A percentile compares a stretch with the other conserved stretches of the same genome.
Conservation (phyloP, 306 rosid genomes). For the Pyrus communis region DNA sequence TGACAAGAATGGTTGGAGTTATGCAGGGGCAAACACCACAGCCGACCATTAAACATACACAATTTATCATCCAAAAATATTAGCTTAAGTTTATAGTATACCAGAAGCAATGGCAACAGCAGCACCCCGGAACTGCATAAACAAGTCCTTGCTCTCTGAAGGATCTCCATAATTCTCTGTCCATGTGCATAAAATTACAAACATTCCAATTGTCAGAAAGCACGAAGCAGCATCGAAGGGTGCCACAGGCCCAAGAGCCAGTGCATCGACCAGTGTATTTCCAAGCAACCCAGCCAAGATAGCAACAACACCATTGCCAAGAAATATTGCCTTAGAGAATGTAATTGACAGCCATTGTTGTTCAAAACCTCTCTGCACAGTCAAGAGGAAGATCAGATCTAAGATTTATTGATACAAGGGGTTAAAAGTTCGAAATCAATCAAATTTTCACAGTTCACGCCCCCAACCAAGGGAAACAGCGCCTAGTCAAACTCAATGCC, state of each 20-base stretch:
- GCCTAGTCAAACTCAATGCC: neutral
- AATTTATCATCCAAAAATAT: neutral
- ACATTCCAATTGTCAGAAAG: slow-evolving; percentile 95
- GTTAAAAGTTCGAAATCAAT: neutral
- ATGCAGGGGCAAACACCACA: neutral
- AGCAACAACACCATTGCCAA: slow-evolving; percentile 97
- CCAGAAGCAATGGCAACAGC: slow-evolving; percentile 99
- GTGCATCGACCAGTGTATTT: slow-evolving; percentile 74
- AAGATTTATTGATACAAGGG: neutral
- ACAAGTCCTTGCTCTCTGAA: slow-evolving; percentile 87
- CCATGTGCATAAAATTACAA: slow-evolving; percentile 76
- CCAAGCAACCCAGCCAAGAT: slow-evolving; percentile 91
- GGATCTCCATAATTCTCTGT: slow-evolving; percentile 87
- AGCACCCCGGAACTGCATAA: slow-evolving; percentile 90
- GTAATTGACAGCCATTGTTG: slow-evolving; percentile 95
- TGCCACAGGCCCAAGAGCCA: slow-evolving; percentile 95
- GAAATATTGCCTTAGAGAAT: slow-evolving; percentile 95
- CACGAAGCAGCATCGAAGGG: slow-evolving; percentile 98
- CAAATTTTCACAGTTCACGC: neutral
- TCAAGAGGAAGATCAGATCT: neutral
- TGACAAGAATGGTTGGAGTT: neutral
- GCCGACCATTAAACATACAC: neutral
- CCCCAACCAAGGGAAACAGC: neutral
- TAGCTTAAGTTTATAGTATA: slow-evolving; percentile 9
- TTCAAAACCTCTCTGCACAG: slow-evolving; percentile 83